Evolutionary conservation across 176 grass and related monocot genomes (phyloP).

Genomic region (Panicum miliaceum): DNA sequence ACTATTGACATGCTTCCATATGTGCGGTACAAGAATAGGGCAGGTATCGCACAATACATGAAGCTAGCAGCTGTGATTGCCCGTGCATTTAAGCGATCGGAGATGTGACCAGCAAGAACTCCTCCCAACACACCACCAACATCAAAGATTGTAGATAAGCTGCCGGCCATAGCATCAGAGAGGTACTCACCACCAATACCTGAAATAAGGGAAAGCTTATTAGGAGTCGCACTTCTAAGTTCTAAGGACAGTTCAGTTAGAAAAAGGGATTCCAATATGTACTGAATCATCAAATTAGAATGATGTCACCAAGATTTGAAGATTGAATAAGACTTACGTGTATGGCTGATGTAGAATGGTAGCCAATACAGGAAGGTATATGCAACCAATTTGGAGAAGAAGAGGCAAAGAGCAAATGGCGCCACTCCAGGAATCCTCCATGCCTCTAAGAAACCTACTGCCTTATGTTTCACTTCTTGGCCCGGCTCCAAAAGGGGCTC

Average conservation of each 20-base stretch:
- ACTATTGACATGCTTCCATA: conserved; percentile 68
- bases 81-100: conserved; percentile 72
- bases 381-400: conserved; percentile 90
- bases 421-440: conserved; percentile 83
- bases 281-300: conserved; percentile 33
- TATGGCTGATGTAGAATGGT: conserved; percentile 92
- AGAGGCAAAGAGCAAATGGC: conserved; percentile 76
- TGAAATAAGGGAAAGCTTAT: conserved; percentile 45
- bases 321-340: conserved; percentile 54
- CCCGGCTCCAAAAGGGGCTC: conserved; percentile 63
- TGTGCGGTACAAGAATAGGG: conserved; percentile 75
- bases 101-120: conserved; percentile 81
- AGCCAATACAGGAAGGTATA: conserved; percentile 96
- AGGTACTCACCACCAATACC: conserved; percentile 73
- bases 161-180: conserved; percentile 72
- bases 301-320: conserved; percentile 11
- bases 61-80: conserved; percentile 79
- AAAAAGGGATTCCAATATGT: background rate
- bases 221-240: conserved; percentile 5
- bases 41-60: conserved; percentile 76
- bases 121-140: conserved; percentile 86
- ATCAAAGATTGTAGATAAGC: conserved; percentile 82
- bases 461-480: conserved; percentile 53
- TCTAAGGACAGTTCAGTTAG: background rate
- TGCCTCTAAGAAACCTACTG: conserved; percentile 74